Percentiles rank a stretch among this genome's conserved stretches.
Evolutionary conservation across 2,329 filamentous ascomycete genomes (phyloP).

Genomic region (Cladosporium sp.): DNA sequence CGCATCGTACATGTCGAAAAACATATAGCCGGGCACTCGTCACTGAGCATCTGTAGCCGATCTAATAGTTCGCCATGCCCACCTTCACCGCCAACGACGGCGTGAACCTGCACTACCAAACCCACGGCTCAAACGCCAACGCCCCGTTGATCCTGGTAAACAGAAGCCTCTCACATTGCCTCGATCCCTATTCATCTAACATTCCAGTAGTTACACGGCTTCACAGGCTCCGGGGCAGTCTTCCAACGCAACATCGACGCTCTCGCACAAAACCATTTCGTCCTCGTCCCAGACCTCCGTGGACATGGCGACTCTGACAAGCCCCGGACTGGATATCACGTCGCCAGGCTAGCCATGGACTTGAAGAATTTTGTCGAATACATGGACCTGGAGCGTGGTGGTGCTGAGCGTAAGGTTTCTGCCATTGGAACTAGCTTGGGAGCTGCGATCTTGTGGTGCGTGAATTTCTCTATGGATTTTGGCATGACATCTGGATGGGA

Average conservation of each 20-base stretch:
- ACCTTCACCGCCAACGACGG: conserved; percentile 5
- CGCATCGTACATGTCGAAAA: no score
- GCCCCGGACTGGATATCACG: conserved; percentile 2
- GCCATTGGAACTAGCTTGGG: conserved; percentile 4
- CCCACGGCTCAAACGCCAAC: not conserved
- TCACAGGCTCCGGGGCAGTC: conserved; percentile 9
- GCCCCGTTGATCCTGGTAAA: conserved; percentile 8
- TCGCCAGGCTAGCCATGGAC: conserved; percentile 5
- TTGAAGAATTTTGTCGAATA: conserved; percentile 6
- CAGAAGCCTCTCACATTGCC: not conserved
- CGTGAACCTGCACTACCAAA: not conserved
- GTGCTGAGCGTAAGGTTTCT: not conserved
- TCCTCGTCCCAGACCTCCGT: conserved; percentile 6
- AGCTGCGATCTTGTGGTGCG: conserved; percentile 6
- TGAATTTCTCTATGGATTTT: not conserved
- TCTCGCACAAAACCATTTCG: not conserved
- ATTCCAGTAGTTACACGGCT: conserved; percentile 3
- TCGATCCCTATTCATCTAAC: not conserved
- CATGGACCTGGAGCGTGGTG: not conserved
- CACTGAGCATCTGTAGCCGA: no score
- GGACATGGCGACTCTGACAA: conserved; percentile 8
- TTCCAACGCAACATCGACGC: conserved; percentile 6
- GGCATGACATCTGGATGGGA: not conserved
- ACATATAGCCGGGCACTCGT: no score
- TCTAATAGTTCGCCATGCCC: not conserved